These are phyloP conservation scores for Dichotomopilus funicola DNA, from an alignment of 2,329 filamentous ascomycete species.

Conservation along the genomic window DNA sequence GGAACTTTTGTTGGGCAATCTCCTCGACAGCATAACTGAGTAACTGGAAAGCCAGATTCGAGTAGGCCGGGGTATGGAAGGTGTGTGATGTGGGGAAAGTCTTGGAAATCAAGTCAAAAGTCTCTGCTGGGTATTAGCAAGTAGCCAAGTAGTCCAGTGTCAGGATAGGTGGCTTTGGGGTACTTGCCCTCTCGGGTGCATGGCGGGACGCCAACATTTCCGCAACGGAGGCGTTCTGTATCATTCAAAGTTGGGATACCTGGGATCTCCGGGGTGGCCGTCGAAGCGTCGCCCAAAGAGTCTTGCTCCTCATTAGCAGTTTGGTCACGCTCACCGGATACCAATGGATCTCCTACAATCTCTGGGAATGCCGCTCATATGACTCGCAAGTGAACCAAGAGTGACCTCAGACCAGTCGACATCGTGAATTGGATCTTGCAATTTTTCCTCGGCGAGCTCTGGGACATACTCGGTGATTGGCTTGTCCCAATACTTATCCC, in stretches of 20 bases:
- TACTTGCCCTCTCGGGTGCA: conserved; percentile 13
- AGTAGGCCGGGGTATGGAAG: conserved; percentile 26
- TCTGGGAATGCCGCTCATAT: conserved; percentile 19
- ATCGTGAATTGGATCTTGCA: conserved; percentile 4
- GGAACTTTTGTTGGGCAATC: conserved; percentile 29
- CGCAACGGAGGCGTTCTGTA: conserved; percentile 9
- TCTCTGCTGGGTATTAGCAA: conserved; percentile 4
- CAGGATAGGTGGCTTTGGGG: no score
- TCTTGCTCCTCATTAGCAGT: conserved; percentile 1
- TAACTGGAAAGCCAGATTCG: conserved; percentile 32
- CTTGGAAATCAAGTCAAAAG: conserved; percentile 19
- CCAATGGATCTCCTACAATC: conserved; percentile 14
- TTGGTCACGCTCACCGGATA: background rate
- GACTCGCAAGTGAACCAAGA: conserved; percentile 19
- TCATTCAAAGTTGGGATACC: conserved; percentile 13
- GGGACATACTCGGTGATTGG: conserved; percentile 37
- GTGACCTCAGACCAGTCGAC: conserved; percentile 22
- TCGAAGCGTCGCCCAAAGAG: background rate
- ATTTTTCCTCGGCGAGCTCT: conserved; percentile 28
- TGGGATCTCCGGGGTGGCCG: background rate
- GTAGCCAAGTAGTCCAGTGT: background rate
- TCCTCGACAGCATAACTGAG: conserved; percentile 32
- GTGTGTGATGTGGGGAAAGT: conserved; percentile 28
- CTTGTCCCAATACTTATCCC: conserved; percentile 33
- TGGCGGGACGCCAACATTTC: background rate